Base-by-base conservation (phyloP, 2,329 filamentous ascomycete species). In the Coniella vitis region DNA sequence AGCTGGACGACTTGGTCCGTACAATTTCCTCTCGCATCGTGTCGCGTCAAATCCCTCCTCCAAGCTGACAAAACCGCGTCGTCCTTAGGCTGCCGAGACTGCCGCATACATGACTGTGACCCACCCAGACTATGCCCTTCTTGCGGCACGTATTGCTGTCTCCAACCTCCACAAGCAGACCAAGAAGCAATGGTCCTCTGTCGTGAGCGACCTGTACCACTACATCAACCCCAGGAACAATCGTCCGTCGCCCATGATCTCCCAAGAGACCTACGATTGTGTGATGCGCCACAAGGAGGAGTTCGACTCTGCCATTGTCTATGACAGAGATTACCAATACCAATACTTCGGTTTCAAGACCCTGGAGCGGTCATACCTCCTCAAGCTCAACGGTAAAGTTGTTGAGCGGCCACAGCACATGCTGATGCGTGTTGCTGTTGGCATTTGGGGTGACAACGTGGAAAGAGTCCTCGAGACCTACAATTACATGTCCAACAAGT, bases 301-400 rank as follows among this genome's bases (percentile, higher is more conserved):
- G 72, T 80, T 98, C 50, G 95, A 98, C 76, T 97, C 91, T 38
- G 93, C 93, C 62, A 97, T 98, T 66, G 91, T 98, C 61, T 98
- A 97, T 63, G 93, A 98, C 73, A 87, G 93, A 60, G 93, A 98
- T 68, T 98, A 98, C 80, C 96, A 97, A 80, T 98, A 98, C 76
- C 93, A 98, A 75, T 98, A 95, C 75, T 98, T 98, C 63, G 93
- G 93, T 56, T 98, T 98, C 83, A 98, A 98, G 81, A 98, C 93
- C 7, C 76, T 98, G 35, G 93, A 98, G 76, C 85, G 93, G 53
- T 98, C 93, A 63, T 98, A 98, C 65, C 84, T 98, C 45, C 84
- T 98, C 58, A 90, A 94, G 65, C 86, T 97, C 57, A 81, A 96
- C 61, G 90, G 90, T 66, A 95, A 96, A 73, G 89, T 97, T 64